These are phyloP conservation scores for Linum lewisii DNA, from an alignment of 345 rosid species.

Conservation along the genomic window DNA sequence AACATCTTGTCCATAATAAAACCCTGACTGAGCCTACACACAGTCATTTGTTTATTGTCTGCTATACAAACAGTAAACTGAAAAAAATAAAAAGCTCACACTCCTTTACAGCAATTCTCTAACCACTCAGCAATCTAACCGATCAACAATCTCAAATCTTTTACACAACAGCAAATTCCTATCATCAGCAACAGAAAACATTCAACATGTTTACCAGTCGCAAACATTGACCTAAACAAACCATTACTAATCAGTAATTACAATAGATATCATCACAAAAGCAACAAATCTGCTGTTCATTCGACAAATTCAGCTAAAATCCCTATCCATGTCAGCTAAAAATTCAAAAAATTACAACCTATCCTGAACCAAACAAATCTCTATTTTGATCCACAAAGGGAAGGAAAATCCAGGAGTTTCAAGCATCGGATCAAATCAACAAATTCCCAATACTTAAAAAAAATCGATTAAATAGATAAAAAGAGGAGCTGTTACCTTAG, in stretches of 20 bases:
- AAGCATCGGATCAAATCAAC: background rate
- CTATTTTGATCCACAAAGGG: background rate
- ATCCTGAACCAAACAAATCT: background rate
- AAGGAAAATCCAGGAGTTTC: background rate
- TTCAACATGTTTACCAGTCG: too few species aligned
- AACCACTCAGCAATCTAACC: conserved; percentile 11
- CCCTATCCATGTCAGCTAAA: background rate
- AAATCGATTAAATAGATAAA: background rate
- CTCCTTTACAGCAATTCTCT: conserved; percentile 11
- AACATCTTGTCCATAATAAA: conserved; percentile 44
- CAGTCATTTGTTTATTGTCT: conserved; percentile 43
- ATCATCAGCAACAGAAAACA: background rate
- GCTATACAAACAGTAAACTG: conserved; percentile 22
- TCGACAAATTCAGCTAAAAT: background rate
- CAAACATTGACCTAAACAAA: too few species aligned
- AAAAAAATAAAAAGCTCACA: conserved; percentile 12
- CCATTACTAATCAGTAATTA: background rate
- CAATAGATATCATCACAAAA: background rate
- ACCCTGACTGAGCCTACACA: conserved; percentile 66
- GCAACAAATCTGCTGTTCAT: background rate
- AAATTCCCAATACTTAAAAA: background rate
- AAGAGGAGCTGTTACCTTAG: conserved; percentile 33
- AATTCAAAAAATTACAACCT: too few species aligned
- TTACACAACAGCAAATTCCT: background rate
- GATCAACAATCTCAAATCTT: conserved; percentile 4